A percentile compares a stretch with the other conserved stretches of the same genome.
Conservation (phyloP, 192 early-diverging fungal genomes). For the Coemansia sp. region DNA sequence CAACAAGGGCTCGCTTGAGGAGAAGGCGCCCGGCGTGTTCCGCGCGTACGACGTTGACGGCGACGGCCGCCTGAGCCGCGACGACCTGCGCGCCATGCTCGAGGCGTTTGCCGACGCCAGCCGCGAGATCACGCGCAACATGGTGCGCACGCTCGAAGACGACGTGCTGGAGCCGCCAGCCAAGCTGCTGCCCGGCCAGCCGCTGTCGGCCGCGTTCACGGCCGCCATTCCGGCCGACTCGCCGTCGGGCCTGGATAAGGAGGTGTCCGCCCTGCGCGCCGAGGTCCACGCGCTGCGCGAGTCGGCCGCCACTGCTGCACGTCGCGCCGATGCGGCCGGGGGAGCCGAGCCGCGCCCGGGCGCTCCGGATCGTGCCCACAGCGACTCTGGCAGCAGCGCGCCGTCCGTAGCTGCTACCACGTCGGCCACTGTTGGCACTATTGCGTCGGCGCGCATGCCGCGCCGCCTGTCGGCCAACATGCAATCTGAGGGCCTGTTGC, state of each 20-base stretch:
- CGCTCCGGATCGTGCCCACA: constrained; percentile 3
- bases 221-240: constrained; percentile 65
- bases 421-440: constrained; percentile 35
- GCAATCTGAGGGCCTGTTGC: background rate
- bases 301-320: constrained; percentile 10
- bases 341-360: constrained; percentile 2
- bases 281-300: constrained; percentile 21
- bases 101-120: constrained; percentile 89
- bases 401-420: constrained; percentile 33
- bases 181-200: constrained; percentile 57
- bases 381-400: constrained; percentile 11
- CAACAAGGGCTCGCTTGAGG: constrained; percentile 83
- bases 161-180: constrained; percentile 63
- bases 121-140: constrained; percentile 83
- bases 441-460: constrained; percentile 12
- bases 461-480: constrained; percentile 14
- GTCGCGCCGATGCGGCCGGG: constrained; percentile 9
- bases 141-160: constrained; percentile 85
- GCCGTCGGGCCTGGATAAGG: constrained; percentile 29
- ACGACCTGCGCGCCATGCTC: constrained; percentile 84
- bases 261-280: constrained; percentile 38
- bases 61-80: constrained; percentile 77
- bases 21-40: constrained; percentile 76
- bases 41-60: constrained; percentile 88
- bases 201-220: constrained; percentile 85